Conservation (phyloP, 805 yeast species). For the Saturnispora serradocipensis region DNA sequence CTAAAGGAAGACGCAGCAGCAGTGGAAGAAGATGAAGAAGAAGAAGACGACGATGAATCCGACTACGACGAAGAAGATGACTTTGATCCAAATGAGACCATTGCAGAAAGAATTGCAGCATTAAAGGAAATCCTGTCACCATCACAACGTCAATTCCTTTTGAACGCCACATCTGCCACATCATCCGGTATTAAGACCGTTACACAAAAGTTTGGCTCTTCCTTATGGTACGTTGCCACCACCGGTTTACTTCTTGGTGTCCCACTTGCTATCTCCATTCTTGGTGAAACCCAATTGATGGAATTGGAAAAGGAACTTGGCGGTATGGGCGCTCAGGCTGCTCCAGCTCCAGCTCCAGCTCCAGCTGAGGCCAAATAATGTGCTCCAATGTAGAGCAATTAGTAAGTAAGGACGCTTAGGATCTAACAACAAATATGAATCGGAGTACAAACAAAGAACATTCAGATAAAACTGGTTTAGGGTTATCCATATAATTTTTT, state of each 20-base stretch:
- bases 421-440: not conserved
- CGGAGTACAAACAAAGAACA: not conserved
- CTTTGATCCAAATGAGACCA: slow-evolving; percentile 75
- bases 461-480: not conserved
- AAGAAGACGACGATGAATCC: slow-evolving; percentile 31
- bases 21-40: slow-evolving; percentile 29
- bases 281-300: slow-evolving; percentile 86
- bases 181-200: slow-evolving; percentile 36
- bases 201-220: slow-evolving; percentile 56
- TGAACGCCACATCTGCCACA: slow-evolving; percentile 21
- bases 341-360: slow-evolving; percentile 8
- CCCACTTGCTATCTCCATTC: slow-evolving; percentile 81
- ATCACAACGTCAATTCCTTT: slow-evolving; percentile 53
- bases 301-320: slow-evolving; percentile 87
- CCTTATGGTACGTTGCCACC: slow-evolving; percentile 81
- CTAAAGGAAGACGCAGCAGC: slow-evolving; percentile 26
- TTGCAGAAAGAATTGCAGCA: slow-evolving; percentile 82
- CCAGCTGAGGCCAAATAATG: slow-evolving; percentile 10
- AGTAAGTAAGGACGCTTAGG: not conserved
- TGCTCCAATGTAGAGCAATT: too few species aligned
- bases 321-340: slow-evolving; percentile 12
- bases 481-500: not conserved
- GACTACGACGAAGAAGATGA: slow-evolving; percentile 63
- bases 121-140: slow-evolving; percentile 90
- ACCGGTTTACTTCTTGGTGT: slow-evolving; percentile 82